Percentiles rank a stretch among this genome's conserved stretches.
These are phyloP conservation scores for Tilletia setariae DNA, from an alignment of 1,284 basidiomycete species.

Conservation along the genomic window DNA sequence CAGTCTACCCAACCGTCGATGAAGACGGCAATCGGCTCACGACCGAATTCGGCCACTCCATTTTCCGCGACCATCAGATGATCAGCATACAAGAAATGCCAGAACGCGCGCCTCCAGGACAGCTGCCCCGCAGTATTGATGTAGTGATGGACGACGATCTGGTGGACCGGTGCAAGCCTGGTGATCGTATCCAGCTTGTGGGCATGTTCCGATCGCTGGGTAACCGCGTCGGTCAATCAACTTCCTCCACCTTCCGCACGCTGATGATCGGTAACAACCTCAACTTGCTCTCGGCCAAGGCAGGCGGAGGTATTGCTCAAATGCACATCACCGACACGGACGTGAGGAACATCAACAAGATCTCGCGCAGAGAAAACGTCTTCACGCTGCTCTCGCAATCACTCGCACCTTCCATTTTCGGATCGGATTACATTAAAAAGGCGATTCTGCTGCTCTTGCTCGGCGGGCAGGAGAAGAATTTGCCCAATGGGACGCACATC, in stretches of 20 bases:
- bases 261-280: conserved; percentile 93
- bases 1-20: conserved; percentile 76
- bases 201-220: conserved; percentile 92
- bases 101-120: conserved; percentile 92
- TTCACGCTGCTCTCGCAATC: conserved; percentile 87
- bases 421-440: conserved; percentile 92
- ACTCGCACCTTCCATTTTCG: conserved; percentile 94
- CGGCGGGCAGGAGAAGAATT: conserved; percentile 95
- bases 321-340: conserved; percentile 88
- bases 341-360: conserved; percentile 93
- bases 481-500: conserved; percentile 96
- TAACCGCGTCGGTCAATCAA: conserved; percentile 66
- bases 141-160: conserved; percentile 94
- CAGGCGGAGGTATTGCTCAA: conserved; percentile 91
- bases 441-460: conserved; percentile 88
- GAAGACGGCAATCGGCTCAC: conserved; percentile 81
- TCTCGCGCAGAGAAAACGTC: conserved; percentile 76
- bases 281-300: conserved; percentile 92
- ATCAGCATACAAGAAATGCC: conserved; percentile 99
- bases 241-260: conserved; percentile 80
- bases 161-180: conserved; percentile 95
- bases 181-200: conserved; percentile 93
- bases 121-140: conserved; percentile 91
- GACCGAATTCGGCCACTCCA: conserved; percentile 88
- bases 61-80: conserved; percentile 93